These are phyloP conservation scores for Eleusine coracana DNA, from an alignment of 176 grass and related monocot species.

Conservation along the genomic window DNA sequence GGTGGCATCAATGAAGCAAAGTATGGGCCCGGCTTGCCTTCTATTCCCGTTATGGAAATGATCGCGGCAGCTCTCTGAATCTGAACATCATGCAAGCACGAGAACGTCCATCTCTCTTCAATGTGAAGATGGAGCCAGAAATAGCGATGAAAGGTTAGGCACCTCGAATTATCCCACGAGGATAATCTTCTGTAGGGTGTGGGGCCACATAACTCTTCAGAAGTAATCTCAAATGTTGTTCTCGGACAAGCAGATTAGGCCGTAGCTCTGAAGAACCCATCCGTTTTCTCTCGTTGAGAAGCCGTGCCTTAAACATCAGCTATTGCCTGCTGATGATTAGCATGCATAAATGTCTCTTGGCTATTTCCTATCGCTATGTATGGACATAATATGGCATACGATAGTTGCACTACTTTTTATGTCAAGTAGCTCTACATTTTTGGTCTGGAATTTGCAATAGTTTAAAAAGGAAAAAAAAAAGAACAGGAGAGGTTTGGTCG, in stretches of 20 bases:
- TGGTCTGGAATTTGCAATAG: neutral
- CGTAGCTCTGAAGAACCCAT: constrained; percentile 16
- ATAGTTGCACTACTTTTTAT: neutral
- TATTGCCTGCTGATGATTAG: constrained; percentile 28
- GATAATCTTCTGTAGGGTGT: constrained; percentile 23
- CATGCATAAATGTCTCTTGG: constrained; percentile 19
- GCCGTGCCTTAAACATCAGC: constrained; percentile 8
- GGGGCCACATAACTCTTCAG: neutral
- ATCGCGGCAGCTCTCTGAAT: constrained; percentile 29
- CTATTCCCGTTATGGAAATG: constrained; percentile 24
- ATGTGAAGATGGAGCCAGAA: neutral
- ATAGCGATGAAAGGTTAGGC: constrained; percentile 41
- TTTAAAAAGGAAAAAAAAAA: neutral
- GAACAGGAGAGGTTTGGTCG: constrained; percentile 1
- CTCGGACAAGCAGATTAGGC: constrained; percentile 41
- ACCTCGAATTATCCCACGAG: constrained; percentile 47
- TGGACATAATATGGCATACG: constrained; percentile 19
- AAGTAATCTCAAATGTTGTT: constrained; percentile 31
- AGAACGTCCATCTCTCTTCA: constrained; percentile 21
- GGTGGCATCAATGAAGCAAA: neutral
- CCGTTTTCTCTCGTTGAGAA: constrained; percentile 14
- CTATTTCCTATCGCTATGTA: constrained; percentile 33
- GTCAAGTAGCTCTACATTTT: constrained; percentile 7
- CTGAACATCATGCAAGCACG: constrained; percentile 30
- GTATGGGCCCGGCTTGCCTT: neutral